Evolutionary conservation across 352 stramenopile genomes (phyloP).

Genomic region (Blastocystis sp.): DNA sequence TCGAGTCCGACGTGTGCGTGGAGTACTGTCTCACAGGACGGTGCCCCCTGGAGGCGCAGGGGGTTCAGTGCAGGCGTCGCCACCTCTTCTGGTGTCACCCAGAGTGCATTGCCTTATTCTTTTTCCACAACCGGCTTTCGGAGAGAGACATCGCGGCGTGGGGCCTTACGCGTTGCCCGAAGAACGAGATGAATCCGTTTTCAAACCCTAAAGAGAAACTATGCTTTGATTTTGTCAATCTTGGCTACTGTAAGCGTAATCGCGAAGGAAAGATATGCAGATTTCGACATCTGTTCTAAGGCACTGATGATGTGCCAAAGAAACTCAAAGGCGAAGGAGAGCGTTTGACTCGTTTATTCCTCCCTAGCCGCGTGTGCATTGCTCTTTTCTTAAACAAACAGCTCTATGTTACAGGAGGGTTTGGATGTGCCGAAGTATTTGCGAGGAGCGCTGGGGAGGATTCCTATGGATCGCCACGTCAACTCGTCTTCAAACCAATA

Average conservation of each 20-base stretch:
- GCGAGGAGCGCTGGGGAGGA: neutral
- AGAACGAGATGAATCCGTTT: constrained; percentile 58
- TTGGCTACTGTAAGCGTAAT: constrained; percentile 53
- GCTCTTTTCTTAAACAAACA: no score
- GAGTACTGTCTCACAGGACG: constrained; percentile 47
- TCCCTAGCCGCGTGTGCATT: no score
- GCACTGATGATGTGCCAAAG: no score
- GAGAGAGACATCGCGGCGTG: constrained; percentile 30
- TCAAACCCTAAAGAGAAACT: constrained; percentile 9
- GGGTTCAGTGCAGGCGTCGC: constrained; percentile 12
- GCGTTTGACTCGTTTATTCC: no score
- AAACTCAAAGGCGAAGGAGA: no score
- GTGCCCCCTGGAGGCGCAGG: constrained; percentile 34
- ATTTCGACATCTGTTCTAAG: no score
- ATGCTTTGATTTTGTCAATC: constrained; percentile 73
- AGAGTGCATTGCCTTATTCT: constrained; percentile 37
- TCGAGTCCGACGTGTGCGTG: constrained; percentile 30
- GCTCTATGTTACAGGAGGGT: neutral
- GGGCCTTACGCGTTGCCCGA: neutral
- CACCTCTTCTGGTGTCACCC: constrained; percentile 60
- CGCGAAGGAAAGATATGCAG: constrained; percentile 54
- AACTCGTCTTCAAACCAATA: constrained; percentile 1
- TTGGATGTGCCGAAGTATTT: neutral
- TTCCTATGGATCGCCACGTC: neutral
- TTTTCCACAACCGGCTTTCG: constrained; percentile 15